Percentiles rank a stretch among this genome's conserved stretches.
phyloP scores from a whole-genome alignment of 1,139 yeast genomes.

The Pichia sp. region DNA sequence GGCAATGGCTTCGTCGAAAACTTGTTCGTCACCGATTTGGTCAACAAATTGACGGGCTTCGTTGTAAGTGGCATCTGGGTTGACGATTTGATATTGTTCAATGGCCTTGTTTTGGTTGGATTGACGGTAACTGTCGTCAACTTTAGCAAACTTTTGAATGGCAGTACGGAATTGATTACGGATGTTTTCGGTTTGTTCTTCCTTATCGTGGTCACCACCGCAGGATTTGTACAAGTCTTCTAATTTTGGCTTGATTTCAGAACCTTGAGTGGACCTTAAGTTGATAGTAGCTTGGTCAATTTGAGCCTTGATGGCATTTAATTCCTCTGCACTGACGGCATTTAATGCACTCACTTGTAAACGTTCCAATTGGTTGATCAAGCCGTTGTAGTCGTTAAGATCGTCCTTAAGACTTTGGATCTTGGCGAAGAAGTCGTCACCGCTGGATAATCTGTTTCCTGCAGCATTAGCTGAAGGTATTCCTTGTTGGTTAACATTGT shows the following conservation, averaged over 20 bases:
- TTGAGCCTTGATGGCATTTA: constrained; percentile 68
- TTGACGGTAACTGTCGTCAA: constrained; percentile 85
- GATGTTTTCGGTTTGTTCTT: constrained; percentile 87
- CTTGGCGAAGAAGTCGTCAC: constrained; percentile 62
- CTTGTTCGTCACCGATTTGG: constrained; percentile 83
- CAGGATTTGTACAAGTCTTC: constrained; percentile 75
- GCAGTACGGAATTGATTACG: constrained; percentile 83
- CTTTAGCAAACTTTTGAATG: constrained; percentile 82
- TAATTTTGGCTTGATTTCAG: constrained; percentile 66
- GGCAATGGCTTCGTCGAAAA: constrained; percentile 90
- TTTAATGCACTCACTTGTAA: constrained; percentile 82
- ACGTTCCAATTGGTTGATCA: constrained; percentile 75
- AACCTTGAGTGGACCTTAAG: constrained; percentile 74
- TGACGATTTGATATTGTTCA: constrained; percentile 89
- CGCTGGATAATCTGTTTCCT: neutral
- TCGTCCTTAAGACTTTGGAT: constrained; percentile 79
- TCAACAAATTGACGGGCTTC: constrained; percentile 69
- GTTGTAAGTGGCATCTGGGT: constrained; percentile 87
- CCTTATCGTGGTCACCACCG: constrained; percentile 72
- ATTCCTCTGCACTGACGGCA: constrained; percentile 82
- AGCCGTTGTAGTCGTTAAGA: constrained; percentile 74
- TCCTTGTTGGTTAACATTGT: constrained; percentile 4
- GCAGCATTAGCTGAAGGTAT: neutral
- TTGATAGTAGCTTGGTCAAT: constrained; percentile 76
- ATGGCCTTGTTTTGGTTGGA: constrained; percentile 86